phyloP scores from a whole-genome alignment of 208 protist species.

The Trypanosoma conorhini region DNA sequence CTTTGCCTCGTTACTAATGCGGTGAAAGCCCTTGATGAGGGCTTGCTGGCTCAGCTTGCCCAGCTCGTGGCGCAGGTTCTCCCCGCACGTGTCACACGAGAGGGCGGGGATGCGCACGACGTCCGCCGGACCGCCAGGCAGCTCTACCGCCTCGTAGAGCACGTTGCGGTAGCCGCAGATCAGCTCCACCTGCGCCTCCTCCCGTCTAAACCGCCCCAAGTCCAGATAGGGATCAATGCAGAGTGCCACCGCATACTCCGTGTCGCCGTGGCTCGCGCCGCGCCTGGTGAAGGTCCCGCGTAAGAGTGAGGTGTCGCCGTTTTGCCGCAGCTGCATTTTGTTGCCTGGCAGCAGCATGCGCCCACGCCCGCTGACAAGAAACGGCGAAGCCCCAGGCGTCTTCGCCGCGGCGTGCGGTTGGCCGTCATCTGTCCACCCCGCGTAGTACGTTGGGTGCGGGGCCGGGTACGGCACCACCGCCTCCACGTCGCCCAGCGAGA shows the following conservation, averaged over 20 bases:
- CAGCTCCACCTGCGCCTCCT: conserved; percentile 91
- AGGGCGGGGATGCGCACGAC: conserved; percentile 78
- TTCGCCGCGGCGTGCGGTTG: background rate
- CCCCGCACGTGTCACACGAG: conserved; percentile 48
- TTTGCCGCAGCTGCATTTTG: conserved; percentile 57
- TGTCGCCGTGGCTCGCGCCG: background rate
- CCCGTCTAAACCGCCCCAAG: conserved; percentile 58
- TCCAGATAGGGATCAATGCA: conserved; percentile 77
- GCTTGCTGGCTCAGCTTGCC: conserved; percentile 86
- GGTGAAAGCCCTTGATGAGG: conserved; percentile 88
- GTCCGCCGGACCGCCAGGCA: conserved; percentile 39
- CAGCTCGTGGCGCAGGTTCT: conserved; percentile 57
- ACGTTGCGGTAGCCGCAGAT: conserved; percentile 88
- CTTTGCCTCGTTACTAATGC: conserved; percentile 72
- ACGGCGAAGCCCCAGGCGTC: background rate
- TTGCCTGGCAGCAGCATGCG: conserved; percentile 31
- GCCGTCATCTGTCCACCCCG: conserved; percentile 26
- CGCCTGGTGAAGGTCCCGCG: conserved; percentile 9
- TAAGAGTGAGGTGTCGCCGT: conserved; percentile 67
- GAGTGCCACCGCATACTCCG: conserved; percentile 28
- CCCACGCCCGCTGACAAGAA: conserved; percentile 5
- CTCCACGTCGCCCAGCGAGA: conserved; percentile 35
- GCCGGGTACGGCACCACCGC: conserved; percentile 50
- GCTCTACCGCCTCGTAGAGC: conserved; percentile 75
- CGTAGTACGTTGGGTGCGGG: conserved; percentile 65